Evolutionary conservation across 2,329 filamentous ascomycete species (phyloP).

Genomic region (Sphaerostilbella broomeana): DNA sequence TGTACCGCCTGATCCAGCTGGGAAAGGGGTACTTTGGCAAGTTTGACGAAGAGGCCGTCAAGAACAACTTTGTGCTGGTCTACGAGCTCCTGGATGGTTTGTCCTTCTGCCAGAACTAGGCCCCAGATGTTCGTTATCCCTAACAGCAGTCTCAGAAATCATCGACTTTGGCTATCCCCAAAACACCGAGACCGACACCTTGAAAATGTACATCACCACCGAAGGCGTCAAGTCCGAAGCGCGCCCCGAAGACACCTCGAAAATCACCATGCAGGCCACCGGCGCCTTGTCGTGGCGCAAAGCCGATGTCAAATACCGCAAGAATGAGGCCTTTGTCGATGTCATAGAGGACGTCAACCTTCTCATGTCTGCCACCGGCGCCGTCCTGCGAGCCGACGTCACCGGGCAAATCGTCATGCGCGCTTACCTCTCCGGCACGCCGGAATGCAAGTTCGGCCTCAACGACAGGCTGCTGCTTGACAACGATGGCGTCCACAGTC

Average conservation of each 20-base stretch:
- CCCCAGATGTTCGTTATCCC: too few relatives aligned
- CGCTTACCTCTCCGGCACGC: conserved; percentile 90
- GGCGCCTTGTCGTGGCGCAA: conserved; percentile 95
- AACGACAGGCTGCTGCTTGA: conserved; percentile 95
- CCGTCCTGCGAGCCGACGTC: conserved; percentile 90
- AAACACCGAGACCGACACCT: conserved; percentile 95
- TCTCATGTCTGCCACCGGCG: conserved; percentile 96
- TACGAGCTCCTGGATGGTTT: conserved; percentile 92
- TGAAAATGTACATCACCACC: conserved; percentile 99
- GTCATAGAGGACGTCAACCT: conserved; percentile 99
- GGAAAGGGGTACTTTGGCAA: conserved; percentile 97
- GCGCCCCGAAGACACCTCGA: conserved; percentile 83
- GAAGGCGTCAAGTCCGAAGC: conserved; percentile 93
- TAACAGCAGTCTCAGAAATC: conserved; percentile 85
- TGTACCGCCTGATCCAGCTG: conserved; percentile 84
- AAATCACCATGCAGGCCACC: conserved; percentile 98
- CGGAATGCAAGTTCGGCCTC: conserved; percentile 97
- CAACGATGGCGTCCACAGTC: conserved; percentile 56
- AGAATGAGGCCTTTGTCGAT: conserved; percentile 98
- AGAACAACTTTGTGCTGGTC: conserved; percentile 99
- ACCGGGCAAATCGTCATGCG: conserved; percentile 98
- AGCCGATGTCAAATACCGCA: conserved; percentile 96
- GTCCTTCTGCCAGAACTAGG: too few relatives aligned
- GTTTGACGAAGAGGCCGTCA: conserved; percentile 98
- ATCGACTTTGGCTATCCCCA: conserved; percentile 98